These are phyloP conservation scores for Lumnitzera racemosa DNA, from an alignment of 345 rosid species.

Conservation along the genomic window DNA sequence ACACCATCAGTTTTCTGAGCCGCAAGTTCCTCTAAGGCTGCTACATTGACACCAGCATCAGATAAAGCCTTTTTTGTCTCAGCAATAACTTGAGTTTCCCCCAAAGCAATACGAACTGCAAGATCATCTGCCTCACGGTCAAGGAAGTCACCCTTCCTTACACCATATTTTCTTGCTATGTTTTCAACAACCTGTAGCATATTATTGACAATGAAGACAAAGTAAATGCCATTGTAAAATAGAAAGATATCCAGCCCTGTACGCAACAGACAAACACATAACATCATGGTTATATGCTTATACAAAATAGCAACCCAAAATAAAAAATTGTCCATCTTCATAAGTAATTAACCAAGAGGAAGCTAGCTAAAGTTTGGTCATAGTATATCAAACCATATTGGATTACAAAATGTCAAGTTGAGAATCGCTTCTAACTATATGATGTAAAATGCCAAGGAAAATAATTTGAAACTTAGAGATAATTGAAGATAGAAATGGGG, in stretches of 20 bases:
- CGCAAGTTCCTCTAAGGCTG: slow-evolving; percentile 63
- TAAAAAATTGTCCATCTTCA: too few species aligned
- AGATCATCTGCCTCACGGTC: slow-evolving; percentile 88
- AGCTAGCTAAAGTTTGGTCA: too few species aligned
- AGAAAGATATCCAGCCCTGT: background rate
- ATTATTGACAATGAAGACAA: background rate
- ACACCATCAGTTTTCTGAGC: slow-evolving; percentile 44
- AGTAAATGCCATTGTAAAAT: background rate
- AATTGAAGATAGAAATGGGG: too few species aligned
- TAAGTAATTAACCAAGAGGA: too few species aligned
- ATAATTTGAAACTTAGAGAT: too few species aligned
- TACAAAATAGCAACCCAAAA: too few species aligned
- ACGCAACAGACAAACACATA: background rate
- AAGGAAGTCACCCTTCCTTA: slow-evolving; percentile 87
- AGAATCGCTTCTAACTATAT: too few species aligned
- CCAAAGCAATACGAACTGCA: slow-evolving; percentile 94
- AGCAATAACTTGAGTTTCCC: slow-evolving; percentile 89
- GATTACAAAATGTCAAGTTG: too few species aligned
- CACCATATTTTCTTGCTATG: slow-evolving; percentile 74
- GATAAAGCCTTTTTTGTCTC: slow-evolving; percentile 81
- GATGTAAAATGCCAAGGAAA: too few species aligned
- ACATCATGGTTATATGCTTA: too few species aligned
- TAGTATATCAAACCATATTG: too few species aligned
- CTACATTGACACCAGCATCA: slow-evolving; percentile 73
- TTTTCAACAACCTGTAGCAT: slow-evolving; percentile 67